Conservation (phyloP, 176 grass and related monocot species). For the Oryza longistaminata region DNA sequence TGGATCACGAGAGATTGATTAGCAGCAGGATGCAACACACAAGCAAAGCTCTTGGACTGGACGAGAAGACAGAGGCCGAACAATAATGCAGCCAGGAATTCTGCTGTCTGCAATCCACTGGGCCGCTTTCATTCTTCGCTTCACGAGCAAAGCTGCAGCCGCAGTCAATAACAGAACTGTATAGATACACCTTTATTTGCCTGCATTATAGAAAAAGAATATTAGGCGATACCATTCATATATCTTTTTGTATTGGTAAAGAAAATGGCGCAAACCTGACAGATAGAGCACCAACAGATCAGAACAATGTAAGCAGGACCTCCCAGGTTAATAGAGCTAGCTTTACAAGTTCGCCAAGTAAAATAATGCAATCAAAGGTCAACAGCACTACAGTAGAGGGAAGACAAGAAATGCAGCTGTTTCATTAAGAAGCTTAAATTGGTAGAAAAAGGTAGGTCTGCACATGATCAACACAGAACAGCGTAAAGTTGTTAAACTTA, state of each 20-base stretch:
- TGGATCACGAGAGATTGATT: slow-evolving; percentile 11
- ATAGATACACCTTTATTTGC: neutral
- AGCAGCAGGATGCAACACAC: neutral
- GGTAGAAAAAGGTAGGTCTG: neutral
- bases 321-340: neutral
- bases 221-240: neutral
- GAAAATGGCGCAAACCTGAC: neutral
- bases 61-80: slow-evolving; percentile 18
- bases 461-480: slow-evolving; percentile 16
- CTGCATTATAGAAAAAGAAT: neutral
- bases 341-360: neutral
- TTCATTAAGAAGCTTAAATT: slow-evolving; percentile 6
- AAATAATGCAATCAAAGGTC: neutral
- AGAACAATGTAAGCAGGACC: neutral
- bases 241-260: neutral
- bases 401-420: neutral
- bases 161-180: slow-evolving; percentile 13
- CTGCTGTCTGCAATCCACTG: neutral
- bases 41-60: neutral
- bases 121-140: neutral
- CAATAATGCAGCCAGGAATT: slow-evolving; percentile 23
- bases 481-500: slow-evolving; percentile 40
- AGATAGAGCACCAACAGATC: neutral
- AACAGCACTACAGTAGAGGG: neutral
- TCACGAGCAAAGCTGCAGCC: slow-evolving; percentile 27